Evolutionary conservation across 768 basidiomycete species (phyloP).

Genomic region (Amanita subjunquillea): DNA sequence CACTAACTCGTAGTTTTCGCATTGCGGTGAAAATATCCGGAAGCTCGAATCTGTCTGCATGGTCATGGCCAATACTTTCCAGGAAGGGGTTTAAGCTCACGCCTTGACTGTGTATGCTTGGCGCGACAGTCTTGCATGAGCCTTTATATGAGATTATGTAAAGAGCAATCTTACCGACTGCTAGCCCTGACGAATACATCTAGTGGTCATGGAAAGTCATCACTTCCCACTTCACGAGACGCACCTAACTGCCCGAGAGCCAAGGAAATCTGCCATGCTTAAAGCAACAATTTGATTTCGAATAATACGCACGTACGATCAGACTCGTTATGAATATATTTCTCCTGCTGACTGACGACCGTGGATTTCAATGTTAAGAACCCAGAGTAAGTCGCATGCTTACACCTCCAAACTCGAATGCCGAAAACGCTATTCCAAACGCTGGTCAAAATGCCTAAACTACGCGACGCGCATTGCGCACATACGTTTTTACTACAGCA

Average conservation of each 20-base stretch:
- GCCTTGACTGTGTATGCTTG: conserved; percentile 37
- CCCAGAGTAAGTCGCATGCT: conserved; percentile 7
- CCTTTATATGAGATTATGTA: too few relatives aligned
- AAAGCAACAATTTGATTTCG: neutral
- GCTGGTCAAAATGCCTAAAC: neutral
- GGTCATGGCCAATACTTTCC: neutral
- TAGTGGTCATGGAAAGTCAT: neutral
- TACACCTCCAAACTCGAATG: conserved; percentile 58
- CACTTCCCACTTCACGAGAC: conserved; percentile 2
- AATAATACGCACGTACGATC: conserved; percentile 31
- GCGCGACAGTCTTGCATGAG: neutral
- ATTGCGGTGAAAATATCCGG: conserved; percentile 30
- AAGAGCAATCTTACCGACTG: conserved; percentile 22
- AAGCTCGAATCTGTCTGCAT: conserved; percentile 26
- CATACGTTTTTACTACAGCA: conserved; percentile 40
- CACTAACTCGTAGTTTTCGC: conserved; percentile 31
- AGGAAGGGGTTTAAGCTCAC: conserved; percentile 18
- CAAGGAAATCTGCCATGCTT: conserved; percentile 29
- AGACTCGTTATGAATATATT: conserved; percentile 43
- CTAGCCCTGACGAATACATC: conserved; percentile 18
- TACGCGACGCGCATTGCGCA: neutral
- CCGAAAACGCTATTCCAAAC: conserved; percentile 35
- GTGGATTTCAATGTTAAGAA: neutral
- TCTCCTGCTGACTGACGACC: conserved; percentile 39
- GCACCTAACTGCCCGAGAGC: conserved; percentile 41